Evolutionary conservation across 306 rosid genomes (phyloP).

Genomic region (Argentina anserina): DNA sequence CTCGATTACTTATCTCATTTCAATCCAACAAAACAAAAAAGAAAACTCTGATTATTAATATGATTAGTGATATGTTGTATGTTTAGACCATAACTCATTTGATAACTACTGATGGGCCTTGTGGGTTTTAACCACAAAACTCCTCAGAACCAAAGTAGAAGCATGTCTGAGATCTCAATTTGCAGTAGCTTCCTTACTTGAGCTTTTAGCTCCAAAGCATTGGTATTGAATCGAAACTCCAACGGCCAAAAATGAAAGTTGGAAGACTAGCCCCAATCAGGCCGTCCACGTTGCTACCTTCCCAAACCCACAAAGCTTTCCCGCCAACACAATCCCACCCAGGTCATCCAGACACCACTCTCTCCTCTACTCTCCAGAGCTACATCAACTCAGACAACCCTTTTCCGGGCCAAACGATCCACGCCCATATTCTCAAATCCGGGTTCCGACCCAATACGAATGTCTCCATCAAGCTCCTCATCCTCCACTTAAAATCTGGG

Average conservation of each 20-base stretch:
- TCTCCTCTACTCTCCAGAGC: conserved; percentile 54
- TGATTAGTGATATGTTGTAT: too few relatives aligned
- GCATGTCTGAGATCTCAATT: background rate
- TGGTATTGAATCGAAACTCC: background rate
- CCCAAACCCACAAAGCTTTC: background rate
- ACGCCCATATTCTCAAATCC: conserved; percentile 66
- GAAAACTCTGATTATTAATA: too few relatives aligned
- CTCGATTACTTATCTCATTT: too few relatives aligned
- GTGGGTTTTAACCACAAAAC: too few relatives aligned
- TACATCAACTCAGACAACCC: conserved; percentile 72
- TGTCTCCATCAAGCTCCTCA: conserved; percentile 73
- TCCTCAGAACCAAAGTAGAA: too few relatives aligned
- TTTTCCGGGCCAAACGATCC: conserved; percentile 68
- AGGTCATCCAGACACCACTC: conserved; percentile 20
- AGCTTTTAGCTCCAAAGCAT: background rate
- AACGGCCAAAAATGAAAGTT: conserved; percentile 32
- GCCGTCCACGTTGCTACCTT: conserved; percentile 25
- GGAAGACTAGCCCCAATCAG: conserved; percentile 15
- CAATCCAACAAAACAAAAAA: too few relatives aligned
- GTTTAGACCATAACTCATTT: too few relatives aligned
- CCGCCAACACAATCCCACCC: conserved; percentile 25
- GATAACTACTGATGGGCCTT: too few relatives aligned
- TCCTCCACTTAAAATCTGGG: conserved; percentile 55
- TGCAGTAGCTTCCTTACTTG: background rate
- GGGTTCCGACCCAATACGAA: conserved; percentile 68